Evolutionary conservation across 768 basidiomycete species (phyloP).

Genomic region (Mycena maculata): DNA sequence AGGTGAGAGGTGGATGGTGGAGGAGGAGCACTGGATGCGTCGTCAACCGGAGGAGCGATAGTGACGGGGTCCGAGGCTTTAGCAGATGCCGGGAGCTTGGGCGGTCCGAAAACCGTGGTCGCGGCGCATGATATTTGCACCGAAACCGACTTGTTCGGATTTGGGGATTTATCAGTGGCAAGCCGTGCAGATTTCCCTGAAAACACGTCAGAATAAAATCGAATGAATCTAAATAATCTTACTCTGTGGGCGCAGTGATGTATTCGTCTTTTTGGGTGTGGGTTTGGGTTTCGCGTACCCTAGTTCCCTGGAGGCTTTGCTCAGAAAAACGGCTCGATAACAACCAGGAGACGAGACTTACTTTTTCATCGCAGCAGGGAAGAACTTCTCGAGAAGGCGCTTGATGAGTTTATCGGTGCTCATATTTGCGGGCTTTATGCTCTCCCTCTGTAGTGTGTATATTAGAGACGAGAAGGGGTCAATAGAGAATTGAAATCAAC

Average conservation of each 20-base stretch:
- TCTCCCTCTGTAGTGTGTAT: constrained; percentile 8
- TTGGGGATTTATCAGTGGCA: not conserved
- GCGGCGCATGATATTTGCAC: not conserved
- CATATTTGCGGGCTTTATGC: constrained; percentile 14
- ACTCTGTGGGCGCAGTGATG: not conserved
- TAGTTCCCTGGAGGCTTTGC: not conserved
- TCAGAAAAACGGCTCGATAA: not conserved
- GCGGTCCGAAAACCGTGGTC: not conserved
- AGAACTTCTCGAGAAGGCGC: constrained; percentile 11
- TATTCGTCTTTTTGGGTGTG: not conserved
- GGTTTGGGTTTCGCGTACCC: not conserved
- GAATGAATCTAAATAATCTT: not conserved
- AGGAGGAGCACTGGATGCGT: not conserved
- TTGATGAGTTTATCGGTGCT: constrained; percentile 7
- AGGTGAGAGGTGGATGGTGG: not conserved
- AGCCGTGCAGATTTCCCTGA: constrained; percentile 1
- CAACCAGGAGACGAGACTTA: not conserved
- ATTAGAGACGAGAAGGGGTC: not conserved
- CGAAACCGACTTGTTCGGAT: not conserved
- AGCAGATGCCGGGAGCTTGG: not conserved
- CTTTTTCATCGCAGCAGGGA: not conserved
- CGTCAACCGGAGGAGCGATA: not conserved
- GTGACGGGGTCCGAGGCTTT: not conserved
- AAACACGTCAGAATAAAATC: not conserved
- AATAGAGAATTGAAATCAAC: not conserved